Base-by-base conservation (phyloP, 768 basidiomycete species). In the Termitomyces sp. region DNA sequence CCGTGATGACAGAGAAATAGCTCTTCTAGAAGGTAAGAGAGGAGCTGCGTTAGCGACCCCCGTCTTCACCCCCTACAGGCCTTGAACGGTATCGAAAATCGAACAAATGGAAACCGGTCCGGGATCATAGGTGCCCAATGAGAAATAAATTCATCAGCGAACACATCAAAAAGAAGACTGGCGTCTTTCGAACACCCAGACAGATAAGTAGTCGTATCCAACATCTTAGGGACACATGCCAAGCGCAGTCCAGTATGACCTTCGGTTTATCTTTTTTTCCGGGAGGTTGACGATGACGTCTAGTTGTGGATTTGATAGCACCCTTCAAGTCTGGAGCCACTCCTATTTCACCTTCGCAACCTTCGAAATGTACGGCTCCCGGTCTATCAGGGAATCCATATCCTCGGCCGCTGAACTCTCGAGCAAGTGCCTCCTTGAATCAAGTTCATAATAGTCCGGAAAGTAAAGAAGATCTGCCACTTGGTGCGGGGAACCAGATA, bases 81-180 rank as follows among this genome's bases (percentile, higher is more conserved):
- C 75, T 77, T 58, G 75, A 74, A 66, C 77, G 71, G 49, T 84
- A 84, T 65, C 71, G 75, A 53, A 80, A 78, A 35, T 42, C 40
- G n/a, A 73, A 77, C 51, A 75, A 76, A 59, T 76, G 76, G 60
- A 75, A 78, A 62, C 77, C 80, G 48, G 76, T 76, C 52, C 71
- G 76, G 53, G 74, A 75, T 38, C 71, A 77, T n/a, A 75, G 83
- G 49, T 83, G 79, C 66, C 83, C 83, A 26, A 77, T 80, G 70
- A 77, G 83, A 54, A 85, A 85, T 71, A 76, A 80, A 45, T 85
- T 83, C 70, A 80, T 85, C 62, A 81, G 84, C 47, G 79, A 84
- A 58, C 78, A 82, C 64, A 83, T 85, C 63, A 73, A 74, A 67
- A 71, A 72, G 13, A 69, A 66, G 28, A 84, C 82, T 8, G 80